A percentile compares a stretch with the other conserved stretches of the same genome.
phyloP scores from a whole-genome alignment of 768 basidiomycete genomes.

The Russula emetica region DNA sequence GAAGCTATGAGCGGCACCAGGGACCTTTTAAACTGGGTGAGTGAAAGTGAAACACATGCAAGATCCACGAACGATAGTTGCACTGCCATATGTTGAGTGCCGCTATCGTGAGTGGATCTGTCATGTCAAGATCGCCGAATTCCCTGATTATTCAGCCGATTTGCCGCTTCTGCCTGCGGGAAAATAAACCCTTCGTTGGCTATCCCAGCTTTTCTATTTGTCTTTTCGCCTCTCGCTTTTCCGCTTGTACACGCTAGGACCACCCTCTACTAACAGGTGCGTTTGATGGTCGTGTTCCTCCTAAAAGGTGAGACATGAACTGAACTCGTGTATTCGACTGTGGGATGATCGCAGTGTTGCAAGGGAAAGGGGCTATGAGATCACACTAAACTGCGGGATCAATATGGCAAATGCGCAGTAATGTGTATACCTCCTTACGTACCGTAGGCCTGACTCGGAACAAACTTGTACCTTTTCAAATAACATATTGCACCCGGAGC shows the following conservation, averaged over 20 bases:
- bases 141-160: not conserved
- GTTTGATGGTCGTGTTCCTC: not conserved
- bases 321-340: not conserved
- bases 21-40: constrained; percentile 1
- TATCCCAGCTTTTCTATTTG: not conserved
- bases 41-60: not conserved
- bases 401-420: constrained; percentile 17
- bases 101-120: too few relatives aligned
- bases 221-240: not conserved
- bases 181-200: too few relatives aligned
- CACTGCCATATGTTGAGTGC: too few relatives aligned
- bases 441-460: not conserved
- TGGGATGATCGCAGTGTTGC: not conserved
- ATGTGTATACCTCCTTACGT: not conserved
- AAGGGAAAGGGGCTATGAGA: not conserved
- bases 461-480: not conserved
- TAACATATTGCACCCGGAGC: constrained; percentile 6
- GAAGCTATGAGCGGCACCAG: not conserved
- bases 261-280: not conserved
- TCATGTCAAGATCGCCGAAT: too few relatives aligned
- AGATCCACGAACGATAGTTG: too few relatives aligned
- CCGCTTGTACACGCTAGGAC: not conserved
- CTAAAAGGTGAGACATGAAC: not conserved
- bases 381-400: not conserved
- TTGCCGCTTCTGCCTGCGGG: not conserved